Percentiles rank a stretch among this genome's conserved stretches.
These are phyloP conservation scores for Sclerotinia spermophila DNA, from an alignment of 2,329 filamentous ascomycete genomes.

Conservation along the genomic window DNA sequence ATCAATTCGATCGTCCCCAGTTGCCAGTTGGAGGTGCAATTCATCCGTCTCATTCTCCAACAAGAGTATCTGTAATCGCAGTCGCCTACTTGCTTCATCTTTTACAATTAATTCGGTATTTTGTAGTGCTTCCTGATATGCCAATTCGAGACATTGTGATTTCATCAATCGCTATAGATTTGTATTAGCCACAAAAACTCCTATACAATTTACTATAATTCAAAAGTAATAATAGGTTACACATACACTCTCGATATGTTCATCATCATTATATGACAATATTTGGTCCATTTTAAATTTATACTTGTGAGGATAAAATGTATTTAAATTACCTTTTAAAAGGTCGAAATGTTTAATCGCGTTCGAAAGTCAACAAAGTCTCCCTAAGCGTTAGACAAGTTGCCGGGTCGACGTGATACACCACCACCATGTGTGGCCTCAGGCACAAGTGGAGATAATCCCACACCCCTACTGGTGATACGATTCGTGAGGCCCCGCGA, in stretches of 20 bases:
- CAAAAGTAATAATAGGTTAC: not conserved
- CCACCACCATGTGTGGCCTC: not conserved
- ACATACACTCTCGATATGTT: conserved; percentile 32
- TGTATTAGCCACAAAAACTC: conserved; percentile 11
- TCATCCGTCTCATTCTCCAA: conserved; percentile 70
- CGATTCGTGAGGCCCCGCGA: not conserved
- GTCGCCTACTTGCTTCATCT: conserved; percentile 68
- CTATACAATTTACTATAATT: not conserved
- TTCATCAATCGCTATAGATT: conserved; percentile 32
- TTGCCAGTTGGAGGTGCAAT: conserved; percentile 59
- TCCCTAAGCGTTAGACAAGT: not conserved
- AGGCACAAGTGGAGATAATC: accelerated
- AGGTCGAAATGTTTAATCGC: not conserved
- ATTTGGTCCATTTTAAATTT: conserved; percentile 31
- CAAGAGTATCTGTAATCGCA: conserved; percentile 66
- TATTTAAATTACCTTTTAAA: not conserved
- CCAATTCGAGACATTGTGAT: conserved; percentile 56
- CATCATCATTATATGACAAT: conserved; percentile 33
- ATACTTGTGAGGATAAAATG: conserved; percentile 6
- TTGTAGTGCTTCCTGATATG: conserved; percentile 63
- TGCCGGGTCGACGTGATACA: conserved; percentile 3
- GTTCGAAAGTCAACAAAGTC: conserved; percentile 16
- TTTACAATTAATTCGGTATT: conserved; percentile 65
- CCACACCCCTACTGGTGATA: not conserved
- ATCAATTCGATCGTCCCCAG: conserved; percentile 58